Conservation (phyloP, 768 basidiomycete species). For the Collybia sp. region DNA sequence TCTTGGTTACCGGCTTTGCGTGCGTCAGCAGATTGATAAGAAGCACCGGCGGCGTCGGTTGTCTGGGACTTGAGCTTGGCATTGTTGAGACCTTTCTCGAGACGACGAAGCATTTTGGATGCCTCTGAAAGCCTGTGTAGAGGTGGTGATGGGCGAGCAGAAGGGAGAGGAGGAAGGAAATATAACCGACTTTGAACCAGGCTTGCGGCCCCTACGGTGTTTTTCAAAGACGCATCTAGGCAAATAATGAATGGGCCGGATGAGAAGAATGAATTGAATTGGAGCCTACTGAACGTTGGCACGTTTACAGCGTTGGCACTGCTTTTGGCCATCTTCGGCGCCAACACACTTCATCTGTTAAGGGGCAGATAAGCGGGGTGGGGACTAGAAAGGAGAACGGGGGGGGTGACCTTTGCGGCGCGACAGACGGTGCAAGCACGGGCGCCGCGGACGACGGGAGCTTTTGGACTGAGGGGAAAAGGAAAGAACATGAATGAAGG, state of each 20-base stretch:
- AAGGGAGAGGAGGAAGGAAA: slow-evolving; percentile 7
- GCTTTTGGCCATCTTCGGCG: slow-evolving; percentile 77
- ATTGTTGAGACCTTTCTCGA: slow-evolving; percentile 78
- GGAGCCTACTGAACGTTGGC: slow-evolving; percentile 65
- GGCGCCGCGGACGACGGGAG: slow-evolving; percentile 49
- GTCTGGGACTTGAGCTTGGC: slow-evolving; percentile 70
- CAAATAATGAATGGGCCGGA: slow-evolving; percentile 9
- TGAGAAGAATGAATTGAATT: slow-evolving; percentile 8
- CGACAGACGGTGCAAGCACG: slow-evolving; percentile 83
- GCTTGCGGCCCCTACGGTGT: slow-evolving; percentile 83
- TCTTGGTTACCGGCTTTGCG: slow-evolving; percentile 23
- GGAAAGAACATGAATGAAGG: slow-evolving; percentile 5
- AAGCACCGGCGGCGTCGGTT: slow-evolving; percentile 22
- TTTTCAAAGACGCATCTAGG: slow-evolving; percentile 82
- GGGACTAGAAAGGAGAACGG: slow-evolving; percentile 10
- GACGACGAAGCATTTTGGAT: slow-evolving; percentile 82
- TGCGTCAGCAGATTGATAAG: slow-evolving; percentile 28
- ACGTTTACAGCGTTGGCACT: slow-evolving; percentile 81
- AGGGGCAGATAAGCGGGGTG: slow-evolving; percentile 5
- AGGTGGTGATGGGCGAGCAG: slow-evolving; percentile 1
- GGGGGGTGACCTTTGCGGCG: slow-evolving; percentile 61
- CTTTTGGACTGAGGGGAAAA: slow-evolving; percentile 30
- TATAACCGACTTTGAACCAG: slow-evolving; percentile 74
- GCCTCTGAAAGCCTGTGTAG: slow-evolving; percentile 71
- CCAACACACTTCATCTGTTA: slow-evolving; percentile 88